Evolutionary conservation across 495 filamentous ascomycete species (phyloP).

Genomic region (Hyphodiscus hymeniophilus): DNA sequence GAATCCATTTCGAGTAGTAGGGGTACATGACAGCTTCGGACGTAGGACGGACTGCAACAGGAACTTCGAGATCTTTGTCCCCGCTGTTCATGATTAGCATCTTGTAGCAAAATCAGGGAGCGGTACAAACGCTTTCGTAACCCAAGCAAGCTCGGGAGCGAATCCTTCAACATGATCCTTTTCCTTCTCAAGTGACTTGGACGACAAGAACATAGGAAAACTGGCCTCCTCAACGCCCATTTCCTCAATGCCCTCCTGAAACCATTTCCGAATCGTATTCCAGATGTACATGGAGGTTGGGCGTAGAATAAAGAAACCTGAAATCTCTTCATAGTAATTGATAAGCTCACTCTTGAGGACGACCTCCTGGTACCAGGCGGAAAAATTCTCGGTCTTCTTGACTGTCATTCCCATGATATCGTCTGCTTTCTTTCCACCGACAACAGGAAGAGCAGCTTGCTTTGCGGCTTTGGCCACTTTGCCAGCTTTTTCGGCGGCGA

Average conservation of each 20-base stretch:
- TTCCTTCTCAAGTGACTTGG: slow-evolving; percentile 84
- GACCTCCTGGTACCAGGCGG: slow-evolving; percentile 92
- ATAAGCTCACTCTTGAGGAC: slow-evolving; percentile 93
- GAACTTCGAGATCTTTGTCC: slow-evolving; percentile 83
- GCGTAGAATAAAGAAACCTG: slow-evolving; percentile 91
- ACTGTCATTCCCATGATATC: slow-evolving; percentile 79
- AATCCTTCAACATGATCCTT: slow-evolving; percentile 98
- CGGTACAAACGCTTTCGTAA: slow-evolving; percentile 75
- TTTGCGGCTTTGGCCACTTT: slow-evolving; percentile 59
- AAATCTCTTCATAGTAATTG: slow-evolving; percentile 81
- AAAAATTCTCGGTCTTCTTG: slow-evolving; percentile 77
- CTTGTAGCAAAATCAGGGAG: not conserved
- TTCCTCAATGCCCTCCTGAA: slow-evolving; percentile 76
- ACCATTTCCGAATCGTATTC: slow-evolving; percentile 86
- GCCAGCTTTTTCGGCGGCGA: slow-evolving; percentile 57
- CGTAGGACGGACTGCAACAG: slow-evolving; percentile 92
- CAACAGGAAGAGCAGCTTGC: slow-evolving; percentile 30
- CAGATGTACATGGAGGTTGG: slow-evolving; percentile 83
- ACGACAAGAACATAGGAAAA: slow-evolving; percentile 89
- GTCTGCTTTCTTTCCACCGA: slow-evolving; percentile 44
- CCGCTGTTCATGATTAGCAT: slow-evolving; percentile 42
- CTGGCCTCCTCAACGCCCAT: slow-evolving; percentile 91
- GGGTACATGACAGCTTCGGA: slow-evolving; percentile 90
- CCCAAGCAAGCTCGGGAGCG: slow-evolving; percentile 96
- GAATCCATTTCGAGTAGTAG: slow-evolving; percentile 95